phyloP scores from a whole-genome alignment of 1,284 basidiomycete genomes.

The Irpex rosettiformis region DNA sequence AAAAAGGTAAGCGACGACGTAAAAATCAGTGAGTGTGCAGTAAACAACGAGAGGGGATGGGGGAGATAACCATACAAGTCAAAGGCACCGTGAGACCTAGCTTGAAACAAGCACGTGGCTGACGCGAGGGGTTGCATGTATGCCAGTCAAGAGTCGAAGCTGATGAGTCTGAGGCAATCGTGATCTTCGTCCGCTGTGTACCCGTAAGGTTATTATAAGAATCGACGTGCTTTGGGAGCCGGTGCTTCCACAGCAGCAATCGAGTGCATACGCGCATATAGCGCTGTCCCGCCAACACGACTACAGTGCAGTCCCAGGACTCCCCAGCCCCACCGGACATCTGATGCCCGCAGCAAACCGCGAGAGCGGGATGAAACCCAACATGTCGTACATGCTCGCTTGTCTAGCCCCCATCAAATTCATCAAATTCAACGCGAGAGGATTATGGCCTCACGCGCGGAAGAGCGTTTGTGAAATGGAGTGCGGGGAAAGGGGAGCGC shows the following conservation, averaged over 20 bases:
- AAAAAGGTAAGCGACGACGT: constrained; percentile 8
- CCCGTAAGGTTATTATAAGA: not conserved
- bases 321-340: not conserved
- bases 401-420: constrained; percentile 6
- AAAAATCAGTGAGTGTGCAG: constrained; percentile 4
- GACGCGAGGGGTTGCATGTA: not conserved
- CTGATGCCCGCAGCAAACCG: not conserved
- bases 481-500: constrained; percentile 13
- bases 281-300: not conserved
- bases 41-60: not conserved
- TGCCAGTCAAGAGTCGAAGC: not conserved
- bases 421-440: constrained; percentile 1
- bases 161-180: not conserved
- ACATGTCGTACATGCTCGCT: not conserved
- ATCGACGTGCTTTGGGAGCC: not conserved
- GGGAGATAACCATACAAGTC: constrained; percentile 9
- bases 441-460: constrained; percentile 15
- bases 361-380: not conserved
- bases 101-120: not conserved
- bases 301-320: not conserved
- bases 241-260: not conserved
- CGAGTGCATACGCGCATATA: not conserved
- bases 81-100: not conserved
- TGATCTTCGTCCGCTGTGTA: constrained; percentile 1
- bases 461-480: not conserved